phyloP scores from a whole-genome alignment of 2,329 filamentous ascomycete genomes.

The Verticillium klebahnii region DNA sequence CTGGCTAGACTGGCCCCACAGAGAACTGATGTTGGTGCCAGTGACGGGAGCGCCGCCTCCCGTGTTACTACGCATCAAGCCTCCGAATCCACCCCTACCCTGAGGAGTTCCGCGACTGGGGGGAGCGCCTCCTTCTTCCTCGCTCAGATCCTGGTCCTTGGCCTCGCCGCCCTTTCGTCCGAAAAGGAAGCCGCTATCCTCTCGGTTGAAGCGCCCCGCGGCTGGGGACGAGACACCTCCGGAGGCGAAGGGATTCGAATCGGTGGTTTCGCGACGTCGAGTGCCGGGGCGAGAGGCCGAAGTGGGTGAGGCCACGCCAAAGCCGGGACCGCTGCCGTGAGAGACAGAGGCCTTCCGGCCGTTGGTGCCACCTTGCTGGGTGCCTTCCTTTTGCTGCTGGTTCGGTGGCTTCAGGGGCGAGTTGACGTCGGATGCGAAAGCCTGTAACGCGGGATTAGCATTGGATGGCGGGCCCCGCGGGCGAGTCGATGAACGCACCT shows the following conservation, averaged over 20 bases:
- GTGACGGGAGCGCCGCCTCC: slow-evolving; percentile 33
- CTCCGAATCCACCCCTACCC: slow-evolving; percentile 34
- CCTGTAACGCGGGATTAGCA: slow-evolving; percentile 38
- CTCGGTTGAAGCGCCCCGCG: slow-evolving; percentile 54
- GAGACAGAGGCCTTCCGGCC: slow-evolving; percentile 82
- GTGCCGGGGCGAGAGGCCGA: slow-evolving; percentile 66
- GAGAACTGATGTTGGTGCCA: slow-evolving; percentile 30
- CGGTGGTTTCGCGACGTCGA: slow-evolving; percentile 76
- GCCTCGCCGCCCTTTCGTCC: slow-evolving; percentile 48
- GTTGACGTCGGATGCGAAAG: slow-evolving; percentile 84
- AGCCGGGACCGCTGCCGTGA: slow-evolving; percentile 59
- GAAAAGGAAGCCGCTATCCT: slow-evolving; percentile 58
- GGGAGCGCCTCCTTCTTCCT: slow-evolving; percentile 34
- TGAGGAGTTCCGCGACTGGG: slow-evolving; percentile 22
- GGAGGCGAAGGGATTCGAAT: slow-evolving; percentile 59
- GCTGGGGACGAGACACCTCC: slow-evolving; percentile 57
- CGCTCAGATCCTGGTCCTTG: slow-evolving; percentile 39
- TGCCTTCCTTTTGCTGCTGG: slow-evolving; percentile 53
- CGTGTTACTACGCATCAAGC: slow-evolving; percentile 51
- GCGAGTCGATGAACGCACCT: slow-evolving; percentile 35
- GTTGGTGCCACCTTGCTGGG: slow-evolving; percentile 52
- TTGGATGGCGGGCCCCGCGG: neutral
- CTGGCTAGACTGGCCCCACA: slow-evolving; percentile 32
- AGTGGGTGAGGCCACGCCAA: slow-evolving; percentile 69
- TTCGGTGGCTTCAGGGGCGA: slow-evolving; percentile 84